Evolutionary conservation across 2,329 filamentous ascomycete genomes (phyloP).

Genomic region (Apiospora malaysiana): DNA sequence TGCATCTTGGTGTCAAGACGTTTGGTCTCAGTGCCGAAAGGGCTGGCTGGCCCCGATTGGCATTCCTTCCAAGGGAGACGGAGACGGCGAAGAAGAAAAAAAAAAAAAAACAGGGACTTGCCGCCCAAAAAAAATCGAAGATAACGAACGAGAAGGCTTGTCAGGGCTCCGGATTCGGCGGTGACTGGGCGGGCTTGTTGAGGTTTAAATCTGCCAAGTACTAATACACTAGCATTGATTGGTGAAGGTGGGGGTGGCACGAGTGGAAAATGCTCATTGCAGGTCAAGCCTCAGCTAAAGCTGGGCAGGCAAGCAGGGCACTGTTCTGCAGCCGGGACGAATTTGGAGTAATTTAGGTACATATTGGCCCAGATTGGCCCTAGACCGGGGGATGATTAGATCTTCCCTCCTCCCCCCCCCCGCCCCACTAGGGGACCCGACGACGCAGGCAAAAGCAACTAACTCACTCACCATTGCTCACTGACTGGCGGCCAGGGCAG

Average conservation of each 20-base stretch:
- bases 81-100: background rate
- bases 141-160: background rate
- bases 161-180: slow-evolving; percentile 14
- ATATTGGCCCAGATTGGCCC: background rate
- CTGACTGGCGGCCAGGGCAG: background rate
- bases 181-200: slow-evolving; percentile 8
- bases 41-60: background rate
- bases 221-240: slow-evolving; percentile 4
- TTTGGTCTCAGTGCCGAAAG: background rate
- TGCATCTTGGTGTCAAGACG: background rate
- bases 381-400: background rate
- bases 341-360: too few species aligned
- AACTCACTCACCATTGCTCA: background rate
- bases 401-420: too few species aligned
- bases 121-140: background rate
- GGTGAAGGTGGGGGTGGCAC: background rate
- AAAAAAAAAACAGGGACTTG: background rate
- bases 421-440: slow-evolving; percentile 6
- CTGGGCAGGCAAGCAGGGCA: too few species aligned
- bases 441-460: slow-evolving; percentile 6
- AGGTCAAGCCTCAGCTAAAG: background rate
- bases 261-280: background rate
- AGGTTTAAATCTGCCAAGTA: background rate
- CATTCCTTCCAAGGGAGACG: slow-evolving; percentile 7
- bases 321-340: background rate